A percentile compares a stretch with the other conserved stretches of the same genome.
Evolutionary conservation across 2,329 filamentous ascomycete genomes (phyloP).

Genomic region (Alternaria sp.): DNA sequence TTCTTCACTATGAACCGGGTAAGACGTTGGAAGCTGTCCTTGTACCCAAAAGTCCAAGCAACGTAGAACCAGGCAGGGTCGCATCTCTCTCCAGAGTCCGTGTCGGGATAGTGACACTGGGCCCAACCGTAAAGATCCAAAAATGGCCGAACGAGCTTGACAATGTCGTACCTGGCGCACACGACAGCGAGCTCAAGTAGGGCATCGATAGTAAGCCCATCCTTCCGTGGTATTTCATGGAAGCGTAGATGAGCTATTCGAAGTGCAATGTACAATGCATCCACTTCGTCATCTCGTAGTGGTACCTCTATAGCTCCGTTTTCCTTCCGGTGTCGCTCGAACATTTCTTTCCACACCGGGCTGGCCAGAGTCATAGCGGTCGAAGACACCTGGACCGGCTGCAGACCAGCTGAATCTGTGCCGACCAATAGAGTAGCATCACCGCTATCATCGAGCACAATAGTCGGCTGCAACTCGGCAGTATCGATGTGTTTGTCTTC

Average conservation of each 20-base stretch:
- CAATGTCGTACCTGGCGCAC: conserved; percentile 44
- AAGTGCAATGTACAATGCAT: conserved; percentile 15
- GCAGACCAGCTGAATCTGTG: conserved; percentile 10
- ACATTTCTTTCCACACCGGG: conserved; percentile 33
- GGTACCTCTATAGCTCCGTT: conserved; percentile 32
- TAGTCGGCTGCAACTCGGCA: conserved; percentile 15
- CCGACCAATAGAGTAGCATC: conserved; percentile 22
- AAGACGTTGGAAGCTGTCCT: conserved; percentile 21
- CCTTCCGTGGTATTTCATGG: conserved; percentile 15
- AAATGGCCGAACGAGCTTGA: conserved; percentile 36
- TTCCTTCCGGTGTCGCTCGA: conserved; percentile 22
- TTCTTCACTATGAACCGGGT: conserved; percentile 15
- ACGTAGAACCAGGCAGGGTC: conserved; percentile 25
- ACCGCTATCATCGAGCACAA: conserved; percentile 18
- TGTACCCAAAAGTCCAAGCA: conserved; percentile 30
- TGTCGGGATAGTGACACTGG: conserved; percentile 15
- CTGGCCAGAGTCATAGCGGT: conserved; percentile 28
- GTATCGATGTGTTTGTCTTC: conserved; percentile 8
- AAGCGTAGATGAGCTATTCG: conserved; percentile 20
- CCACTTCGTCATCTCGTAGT: conserved; percentile 27
- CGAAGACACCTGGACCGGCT: conserved; percentile 25
- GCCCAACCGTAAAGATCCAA: conserved; percentile 26
- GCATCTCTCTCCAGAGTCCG: conserved; percentile 5
- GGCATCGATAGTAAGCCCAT: conserved; percentile 24
- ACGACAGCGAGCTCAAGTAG: conserved; percentile 40